Conservation (phyloP, 352 stramenopile species). For the Phytophthora nicotianae region DNA sequence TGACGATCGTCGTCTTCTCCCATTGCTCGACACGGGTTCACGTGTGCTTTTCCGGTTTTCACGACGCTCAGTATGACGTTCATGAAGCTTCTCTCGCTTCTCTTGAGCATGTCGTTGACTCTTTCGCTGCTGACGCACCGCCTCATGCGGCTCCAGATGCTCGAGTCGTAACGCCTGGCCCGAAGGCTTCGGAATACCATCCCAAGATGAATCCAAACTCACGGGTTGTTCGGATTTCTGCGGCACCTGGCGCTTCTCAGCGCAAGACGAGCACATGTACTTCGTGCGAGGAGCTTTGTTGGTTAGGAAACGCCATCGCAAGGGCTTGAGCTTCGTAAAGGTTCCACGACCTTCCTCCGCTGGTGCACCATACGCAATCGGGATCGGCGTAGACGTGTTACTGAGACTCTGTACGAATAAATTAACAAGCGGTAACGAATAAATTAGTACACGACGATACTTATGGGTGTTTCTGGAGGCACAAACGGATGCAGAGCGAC, state of each 20-base stretch:
- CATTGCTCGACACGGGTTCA: constrained; percentile 9
- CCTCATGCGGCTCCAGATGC: constrained; percentile 21
- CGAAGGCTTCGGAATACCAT: constrained; percentile 7
- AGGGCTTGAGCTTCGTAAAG: constrained; percentile 29
- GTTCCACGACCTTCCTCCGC: constrained; percentile 8
- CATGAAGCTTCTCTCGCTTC: constrained; percentile 27
- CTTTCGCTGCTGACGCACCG: constrained; percentile 5
- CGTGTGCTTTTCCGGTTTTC: constrained; percentile 7
- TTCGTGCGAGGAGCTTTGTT: constrained; percentile 28
- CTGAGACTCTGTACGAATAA: constrained; percentile 20
- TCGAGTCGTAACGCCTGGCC: constrained; percentile 17
- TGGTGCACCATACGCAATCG: constrained; percentile 15
- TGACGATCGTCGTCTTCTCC: constrained; percentile 17
- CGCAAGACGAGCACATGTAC: constrained; percentile 30
- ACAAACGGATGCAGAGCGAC: constrained; percentile 17
- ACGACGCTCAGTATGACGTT: background rate
- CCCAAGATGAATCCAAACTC: constrained; percentile 23
- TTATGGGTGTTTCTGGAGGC: background rate
- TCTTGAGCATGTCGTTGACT: constrained; percentile 6
- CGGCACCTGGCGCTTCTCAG: constrained; percentile 25
- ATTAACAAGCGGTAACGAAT: constrained; percentile 1
- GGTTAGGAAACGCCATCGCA: constrained; percentile 34
- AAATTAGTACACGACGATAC: constrained; percentile 17
- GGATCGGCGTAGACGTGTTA: constrained; percentile 22
- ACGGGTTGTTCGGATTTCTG: constrained; percentile 6